phyloP scores from a whole-genome alignment of 352 stramenopile genomes.

The Pythium pyrilobum region DNA sequence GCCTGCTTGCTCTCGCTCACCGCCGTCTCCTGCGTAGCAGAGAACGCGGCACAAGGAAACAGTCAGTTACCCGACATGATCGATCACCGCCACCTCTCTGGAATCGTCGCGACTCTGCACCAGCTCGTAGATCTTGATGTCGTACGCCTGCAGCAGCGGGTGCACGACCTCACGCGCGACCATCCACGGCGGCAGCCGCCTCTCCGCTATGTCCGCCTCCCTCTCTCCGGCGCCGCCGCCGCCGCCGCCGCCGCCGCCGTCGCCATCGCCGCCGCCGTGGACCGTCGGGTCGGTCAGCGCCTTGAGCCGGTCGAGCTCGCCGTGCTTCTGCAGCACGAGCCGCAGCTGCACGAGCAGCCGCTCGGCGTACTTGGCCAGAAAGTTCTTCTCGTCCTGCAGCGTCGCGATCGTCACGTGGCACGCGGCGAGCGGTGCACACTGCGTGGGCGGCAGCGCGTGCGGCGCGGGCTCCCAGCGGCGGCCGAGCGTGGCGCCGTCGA shows the following conservation, averaged over 20 bases:
- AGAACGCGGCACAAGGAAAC: not conserved
- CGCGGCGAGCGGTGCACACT: slow-evolving; percentile 13
- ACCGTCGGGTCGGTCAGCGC: slow-evolving; percentile 30
- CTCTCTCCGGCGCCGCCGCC: slow-evolving; percentile 13
- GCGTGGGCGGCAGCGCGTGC: not conserved
- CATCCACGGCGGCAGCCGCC: slow-evolving; percentile 46
- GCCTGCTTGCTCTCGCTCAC: slow-evolving; percentile 56
- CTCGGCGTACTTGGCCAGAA: slow-evolving; percentile 63
- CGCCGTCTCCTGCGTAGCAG: slow-evolving; percentile 28
- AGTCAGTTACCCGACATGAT: not conserved
- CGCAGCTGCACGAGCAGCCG: slow-evolving; percentile 58
- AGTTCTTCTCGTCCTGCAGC: slow-evolving; percentile 56
- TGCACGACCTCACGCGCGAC: slow-evolving; percentile 67
- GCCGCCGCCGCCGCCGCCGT: not conserved
- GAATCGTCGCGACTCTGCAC: not conserved
- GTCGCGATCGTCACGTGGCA: slow-evolving; percentile 41
- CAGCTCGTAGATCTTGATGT: slow-evolving; percentile 61
- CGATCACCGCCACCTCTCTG: not conserved
- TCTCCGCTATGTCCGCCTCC: slow-evolving; percentile 3
- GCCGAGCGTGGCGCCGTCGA: no score
- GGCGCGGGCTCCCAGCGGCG: no score
- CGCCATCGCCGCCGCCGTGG: not conserved
- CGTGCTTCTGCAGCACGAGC: slow-evolving; percentile 50
- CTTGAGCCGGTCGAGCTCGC: slow-evolving; percentile 72
- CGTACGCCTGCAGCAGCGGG: slow-evolving; percentile 70